Base-by-base conservation (phyloP, 1,284 basidiomycete species). In the Sutorius eximius region DNA sequence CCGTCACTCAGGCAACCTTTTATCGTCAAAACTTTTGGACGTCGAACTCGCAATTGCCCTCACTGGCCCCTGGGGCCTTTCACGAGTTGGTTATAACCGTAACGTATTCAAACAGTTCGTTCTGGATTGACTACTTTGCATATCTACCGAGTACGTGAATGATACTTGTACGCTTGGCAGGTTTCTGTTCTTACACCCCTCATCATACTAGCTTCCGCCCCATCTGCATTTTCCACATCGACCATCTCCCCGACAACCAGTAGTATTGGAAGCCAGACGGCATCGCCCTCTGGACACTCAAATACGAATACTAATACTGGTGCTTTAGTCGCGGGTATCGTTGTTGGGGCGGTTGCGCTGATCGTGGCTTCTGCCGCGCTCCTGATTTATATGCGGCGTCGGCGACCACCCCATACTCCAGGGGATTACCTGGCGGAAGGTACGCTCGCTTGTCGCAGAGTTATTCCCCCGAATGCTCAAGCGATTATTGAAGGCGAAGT, bases 31-130 rank as follows among this genome's bases (percentile, higher is more conserved):
- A 15, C 20, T 13, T 40, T 40, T 20, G 38, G 38, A 40, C 38
- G 20, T 22, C 38, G 12, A 13, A 40, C 18, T 10, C 36, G 18
- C 36, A 37, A 4, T 18, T 37, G 6, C n/a, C 36, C 7, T 40
- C 10, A 11, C 20, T 40, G 8, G 38, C 18, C 12, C 20, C 20
- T 20, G 38, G 20, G 38, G 6, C 11, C 7, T 24, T 48, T 24
- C 57, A 59, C 27, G 27, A 22, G 30, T n/a, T 32, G 22, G 29
- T 47, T 3, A 24, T 57, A 20, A 58, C 22, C 15, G 22, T 29
- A 18, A 18, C 15, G 9, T 18, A 36, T 2, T 45, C 27, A 18
- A 58, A 53, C 11, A 24, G 20, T 10, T 44, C 45, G 5, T 3
- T 40, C 20, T 40, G 18, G 38, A 13, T 40, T 40, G 20, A 40